Evolutionary conservation across 2,329 filamentous ascomycete genomes (phyloP), one percentile per base, ranked within the genome.

Genomic region (Aspergillus candidus): DNA sequence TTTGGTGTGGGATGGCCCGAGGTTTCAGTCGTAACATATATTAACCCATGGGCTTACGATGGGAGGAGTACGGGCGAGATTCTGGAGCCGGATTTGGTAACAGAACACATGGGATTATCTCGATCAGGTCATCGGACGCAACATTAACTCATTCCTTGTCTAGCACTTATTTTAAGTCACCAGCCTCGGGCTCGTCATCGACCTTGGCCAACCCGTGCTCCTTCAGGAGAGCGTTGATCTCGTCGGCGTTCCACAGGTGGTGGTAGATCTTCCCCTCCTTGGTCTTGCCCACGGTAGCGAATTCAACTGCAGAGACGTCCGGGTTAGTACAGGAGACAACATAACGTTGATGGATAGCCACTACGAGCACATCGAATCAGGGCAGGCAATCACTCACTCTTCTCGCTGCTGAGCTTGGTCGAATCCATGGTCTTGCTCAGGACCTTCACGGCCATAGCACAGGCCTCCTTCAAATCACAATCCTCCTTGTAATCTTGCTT

Each of bases 401-500:
- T 98, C 79, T 98, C 93, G 65, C 89, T 95, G 76, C 89, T 96
- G 65, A 98, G 73, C 78, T 96, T 98, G 43, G 91, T 97, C 43
- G 90, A 95, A 69, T 98, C 93, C 94, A 98, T 98, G 5, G 93
- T 98, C 83, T 98, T 98, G 79, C 93, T 97, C 55, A 98, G 73
- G 52, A 98, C 93, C 79, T 98, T 98, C 67, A 98, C 93, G 10
- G 93, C 93, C 78, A 96, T 85, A 43, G 86, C 89, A 67, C 93
- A 98, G 4, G 94, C 93, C 74, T 98, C 93, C 74, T 95, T 88
- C 63, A 98, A 71, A 55, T 88, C 85, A 70, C 90, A 97, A 58
- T 97, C 90, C 72, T 98, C 93, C 78, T 97, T 96, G 76, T 98
- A 98, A 70, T 98, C 93, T 71, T 98, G 93, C 80, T 98, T 98